phyloP scores from a whole-genome alignment of 2,329 filamentous ascomycete species.

The Aspergillus pseudotamarii region DNA sequence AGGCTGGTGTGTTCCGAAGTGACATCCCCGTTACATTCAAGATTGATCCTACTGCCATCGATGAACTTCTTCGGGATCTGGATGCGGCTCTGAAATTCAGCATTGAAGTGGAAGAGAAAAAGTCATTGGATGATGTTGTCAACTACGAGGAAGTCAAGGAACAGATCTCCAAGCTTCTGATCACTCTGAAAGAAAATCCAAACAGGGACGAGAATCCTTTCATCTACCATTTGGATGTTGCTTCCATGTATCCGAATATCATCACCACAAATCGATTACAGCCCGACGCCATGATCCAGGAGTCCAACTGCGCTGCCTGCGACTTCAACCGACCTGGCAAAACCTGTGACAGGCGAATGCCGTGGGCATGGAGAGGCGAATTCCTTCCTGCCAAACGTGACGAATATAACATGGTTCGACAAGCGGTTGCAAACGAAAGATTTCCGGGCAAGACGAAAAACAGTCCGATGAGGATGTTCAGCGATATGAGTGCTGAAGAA shows the following conservation, averaged over 20 bases:
- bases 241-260: constrained; percentile 99
- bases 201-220: constrained; percentile 82
- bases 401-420: constrained; percentile 98
- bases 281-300: constrained; percentile 97
- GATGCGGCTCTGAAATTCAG: constrained; percentile 89
- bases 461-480: constrained; percentile 71
- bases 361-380: constrained; percentile 98
- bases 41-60: constrained; percentile 84
- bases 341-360: constrained; percentile 90
- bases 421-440: constrained; percentile 85
- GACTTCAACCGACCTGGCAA: constrained; percentile 98
- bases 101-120: constrained; percentile 81
- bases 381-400: constrained; percentile 94
- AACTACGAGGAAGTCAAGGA: constrained; percentile 84
- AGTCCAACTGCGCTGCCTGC: constrained; percentile 94
- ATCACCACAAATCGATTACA: constrained; percentile 99
- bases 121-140: constrained; percentile 73
- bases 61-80: constrained; percentile 82
- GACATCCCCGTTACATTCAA: constrained; percentile 95
- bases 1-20: constrained; percentile 92
- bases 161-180: constrained; percentile 74
- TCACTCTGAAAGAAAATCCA: constrained; percentile 76
- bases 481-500: constrained; percentile 79
- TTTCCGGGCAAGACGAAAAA: constrained; percentile 81
- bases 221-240: constrained; percentile 98